Conservation (phyloP, 805 yeast genomes). For the Millerozyma acaciae region DNA sequence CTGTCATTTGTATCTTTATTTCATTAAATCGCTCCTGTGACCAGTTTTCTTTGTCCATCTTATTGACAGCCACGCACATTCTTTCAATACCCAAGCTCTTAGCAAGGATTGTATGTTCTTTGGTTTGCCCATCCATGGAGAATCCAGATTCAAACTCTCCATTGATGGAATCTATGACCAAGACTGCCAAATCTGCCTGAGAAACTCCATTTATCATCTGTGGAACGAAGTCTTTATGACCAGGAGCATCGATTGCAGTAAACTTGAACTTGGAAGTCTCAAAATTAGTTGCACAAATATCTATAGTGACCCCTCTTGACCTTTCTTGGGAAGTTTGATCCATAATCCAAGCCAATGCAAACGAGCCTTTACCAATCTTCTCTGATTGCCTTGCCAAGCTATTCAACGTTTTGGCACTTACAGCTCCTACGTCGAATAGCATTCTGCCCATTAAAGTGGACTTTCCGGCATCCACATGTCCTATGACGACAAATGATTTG, state of each 20-base stretch:
- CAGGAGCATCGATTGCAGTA: conserved; percentile 81
- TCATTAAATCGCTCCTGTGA: conserved; percentile 47
- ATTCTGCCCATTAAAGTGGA: conserved; percentile 76
- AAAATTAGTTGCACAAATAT: conserved; percentile 65
- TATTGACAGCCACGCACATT: conserved; percentile 63
- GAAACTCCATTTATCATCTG: conserved; percentile 82
- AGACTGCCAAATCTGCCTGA: conserved; percentile 71
- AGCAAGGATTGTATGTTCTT: conserved; percentile 71
- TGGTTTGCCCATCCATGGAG: conserved; percentile 66
- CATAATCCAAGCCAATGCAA: conserved; percentile 82
- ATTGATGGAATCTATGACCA: conserved; percentile 62
- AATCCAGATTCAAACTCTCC: conserved; percentile 74
- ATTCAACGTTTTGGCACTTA: conserved; percentile 60
- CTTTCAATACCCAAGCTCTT: conserved; percentile 61
- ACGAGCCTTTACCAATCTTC: conserved; percentile 68
- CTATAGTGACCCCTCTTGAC: conserved; percentile 73
- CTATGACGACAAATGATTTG: conserved; percentile 73
- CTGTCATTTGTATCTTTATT: conserved; percentile 46
- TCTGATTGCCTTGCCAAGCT: conserved; percentile 63
- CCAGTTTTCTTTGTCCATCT: conserved; percentile 65
- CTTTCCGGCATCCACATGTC: conserved; percentile 86
- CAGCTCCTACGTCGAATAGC: conserved; percentile 61
- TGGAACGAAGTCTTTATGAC: conserved; percentile 79
- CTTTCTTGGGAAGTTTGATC: conserved; percentile 80
- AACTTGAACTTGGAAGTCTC: conserved; percentile 53